These are phyloP conservation scores for Yarrowia osloensis DNA, from an alignment of 805 yeast genomes.

Conservation along the genomic window DNA sequence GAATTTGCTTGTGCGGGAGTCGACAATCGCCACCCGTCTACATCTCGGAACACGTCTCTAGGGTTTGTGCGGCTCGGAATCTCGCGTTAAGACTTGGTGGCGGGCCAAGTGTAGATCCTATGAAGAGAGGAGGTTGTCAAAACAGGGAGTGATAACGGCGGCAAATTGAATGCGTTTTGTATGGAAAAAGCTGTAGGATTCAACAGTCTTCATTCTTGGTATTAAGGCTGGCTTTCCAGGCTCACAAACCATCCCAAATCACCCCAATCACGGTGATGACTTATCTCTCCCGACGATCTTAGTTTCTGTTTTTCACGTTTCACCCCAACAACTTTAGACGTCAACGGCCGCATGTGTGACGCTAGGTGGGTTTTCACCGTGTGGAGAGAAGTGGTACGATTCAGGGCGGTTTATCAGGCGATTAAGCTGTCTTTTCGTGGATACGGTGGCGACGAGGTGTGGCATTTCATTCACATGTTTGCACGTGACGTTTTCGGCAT, in stretches of 20 bases:
- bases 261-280: not conserved
- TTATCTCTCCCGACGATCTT: not conserved
- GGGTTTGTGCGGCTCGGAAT: not conserved
- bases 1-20: not conserved
- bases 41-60: not conserved
- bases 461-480: conserved; percentile 7
- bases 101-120: not conserved
- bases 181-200: too few species aligned
- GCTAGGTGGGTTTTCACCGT: not conserved
- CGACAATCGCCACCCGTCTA: not conserved
- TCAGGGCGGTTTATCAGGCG: conserved; percentile 13
- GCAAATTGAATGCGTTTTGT: too few species aligned
- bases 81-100: not conserved
- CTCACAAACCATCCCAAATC: too few species aligned
- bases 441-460: not conserved
- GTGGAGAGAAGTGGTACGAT: conserved; percentile 9
- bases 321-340: conserved; percentile 15
- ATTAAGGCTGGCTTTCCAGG: too few species aligned
- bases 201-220: too few species aligned
- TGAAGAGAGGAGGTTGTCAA: not conserved
- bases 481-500: conserved; percentile 6
- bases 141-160: too few species aligned
- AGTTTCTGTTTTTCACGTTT: conserved; percentile 12
- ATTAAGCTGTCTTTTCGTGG: not conserved
- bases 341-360: conserved; percentile 1